Conservation (phyloP, 164 flowering plant genomes). For the Vitis cinerea region DNA sequence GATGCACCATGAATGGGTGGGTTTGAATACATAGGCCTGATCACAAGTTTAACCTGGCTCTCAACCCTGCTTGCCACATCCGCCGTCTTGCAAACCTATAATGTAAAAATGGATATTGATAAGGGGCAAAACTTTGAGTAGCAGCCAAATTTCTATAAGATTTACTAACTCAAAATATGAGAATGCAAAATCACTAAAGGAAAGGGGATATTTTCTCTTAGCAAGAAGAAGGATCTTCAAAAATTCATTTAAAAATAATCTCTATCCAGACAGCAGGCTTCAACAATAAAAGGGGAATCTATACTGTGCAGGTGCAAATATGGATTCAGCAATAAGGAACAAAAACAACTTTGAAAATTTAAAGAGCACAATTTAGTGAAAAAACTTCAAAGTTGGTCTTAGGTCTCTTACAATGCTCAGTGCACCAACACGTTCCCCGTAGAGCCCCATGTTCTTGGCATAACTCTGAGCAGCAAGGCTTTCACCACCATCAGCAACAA, state of each 20-base stretch:
- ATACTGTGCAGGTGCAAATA: no score
- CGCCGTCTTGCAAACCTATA: conserved; percentile 74
- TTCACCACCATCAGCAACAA: conserved; percentile 99
- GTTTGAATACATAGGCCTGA: conserved; percentile 97
- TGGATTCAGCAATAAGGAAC: no score
- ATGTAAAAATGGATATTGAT: neutral
- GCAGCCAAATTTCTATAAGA: neutral
- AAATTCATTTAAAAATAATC: no score
- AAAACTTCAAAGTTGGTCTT: neutral
- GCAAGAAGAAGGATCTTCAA: no score
- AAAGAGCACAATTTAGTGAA: no score
- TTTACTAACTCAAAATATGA: neutral
- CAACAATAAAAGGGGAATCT: no score
- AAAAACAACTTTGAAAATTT: no score
- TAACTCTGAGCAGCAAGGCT: conserved; percentile 91
- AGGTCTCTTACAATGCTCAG: conserved; percentile 81
- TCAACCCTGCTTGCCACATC: conserved; percentile 90
- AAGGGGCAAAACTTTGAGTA: neutral
- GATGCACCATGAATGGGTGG: conserved; percentile 99
- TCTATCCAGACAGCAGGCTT: neutral
- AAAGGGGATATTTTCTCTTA: neutral
- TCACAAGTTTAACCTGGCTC: conserved; percentile 96
- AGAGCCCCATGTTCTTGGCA: conserved; percentile 97
- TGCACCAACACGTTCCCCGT: conserved; percentile 99
- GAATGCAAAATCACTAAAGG: neutral